Conservation (phyloP, 805 yeast genomes). For the Kurtzmaniella cleridarum region DNA sequence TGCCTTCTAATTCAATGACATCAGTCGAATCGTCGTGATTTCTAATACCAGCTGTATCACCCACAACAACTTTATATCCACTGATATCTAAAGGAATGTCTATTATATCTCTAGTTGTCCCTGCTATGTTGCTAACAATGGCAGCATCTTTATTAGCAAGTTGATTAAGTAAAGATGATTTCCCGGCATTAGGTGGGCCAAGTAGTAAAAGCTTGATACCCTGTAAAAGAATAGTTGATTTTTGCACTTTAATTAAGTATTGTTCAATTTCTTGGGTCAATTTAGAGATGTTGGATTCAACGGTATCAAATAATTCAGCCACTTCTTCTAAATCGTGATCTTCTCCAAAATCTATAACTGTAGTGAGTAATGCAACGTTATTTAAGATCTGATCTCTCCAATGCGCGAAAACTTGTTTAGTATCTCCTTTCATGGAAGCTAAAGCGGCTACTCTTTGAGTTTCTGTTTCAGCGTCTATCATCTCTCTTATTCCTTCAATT, state of each 20-base stretch:
- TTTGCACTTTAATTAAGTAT: constrained; percentile 42
- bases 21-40: constrained; percentile 40
- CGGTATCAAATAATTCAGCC: constrained; percentile 46
- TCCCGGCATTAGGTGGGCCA: constrained; percentile 97
- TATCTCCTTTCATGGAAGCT: constrained; percentile 65
- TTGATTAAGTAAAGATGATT: constrained; percentile 77
- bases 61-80: constrained; percentile 78
- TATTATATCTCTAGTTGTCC: constrained; percentile 88
- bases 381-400: constrained; percentile 71
- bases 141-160: constrained; percentile 79
- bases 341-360: constrained; percentile 91
- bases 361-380: constrained; percentile 71
- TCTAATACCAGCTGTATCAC: constrained; percentile 93
- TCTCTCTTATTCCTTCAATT: constrained; percentile 81
- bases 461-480: constrained; percentile 94
- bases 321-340: constrained; percentile 79
- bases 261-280: constrained; percentile 42
- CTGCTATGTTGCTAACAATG: constrained; percentile 86
- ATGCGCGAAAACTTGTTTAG: constrained; percentile 43
- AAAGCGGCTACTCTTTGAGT: constrained; percentile 74
- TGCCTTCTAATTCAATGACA: constrained; percentile 72
- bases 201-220: constrained; percentile 72
- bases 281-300: constrained; percentile 34
- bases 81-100: constrained; percentile 75
- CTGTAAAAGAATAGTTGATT: constrained; percentile 57